These are phyloP conservation scores for Gardenia jasminoides DNA, from an alignment of 257 asterid genomes.

Conservation along the genomic window DNA sequence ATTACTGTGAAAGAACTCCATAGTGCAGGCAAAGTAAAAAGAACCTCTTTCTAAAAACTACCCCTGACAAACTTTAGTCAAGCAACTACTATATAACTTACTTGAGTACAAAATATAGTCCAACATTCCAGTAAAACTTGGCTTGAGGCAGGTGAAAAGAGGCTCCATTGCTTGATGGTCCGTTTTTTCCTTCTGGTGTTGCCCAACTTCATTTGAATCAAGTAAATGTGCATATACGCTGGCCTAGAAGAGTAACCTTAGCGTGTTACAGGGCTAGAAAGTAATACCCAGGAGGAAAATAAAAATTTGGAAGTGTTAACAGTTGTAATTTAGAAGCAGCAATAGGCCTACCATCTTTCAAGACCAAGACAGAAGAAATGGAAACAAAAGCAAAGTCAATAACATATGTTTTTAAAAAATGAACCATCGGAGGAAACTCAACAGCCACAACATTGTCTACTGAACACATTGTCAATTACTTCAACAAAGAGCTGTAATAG, in stretches of 20 bases:
- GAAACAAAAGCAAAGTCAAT: too few species aligned
- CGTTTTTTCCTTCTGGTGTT: not conserved
- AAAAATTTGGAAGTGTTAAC: not conserved
- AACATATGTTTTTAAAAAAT: too few species aligned
- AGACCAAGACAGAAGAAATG: not conserved
- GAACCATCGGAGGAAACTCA: not conserved
- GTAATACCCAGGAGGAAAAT: not conserved
- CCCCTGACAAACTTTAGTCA: not conserved
- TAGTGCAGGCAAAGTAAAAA: not conserved
- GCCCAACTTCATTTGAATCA: conserved; percentile 1
- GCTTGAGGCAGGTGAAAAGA: not conserved
- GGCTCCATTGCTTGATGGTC: not conserved
- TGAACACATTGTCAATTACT: too few species aligned
- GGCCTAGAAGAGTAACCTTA: not conserved
- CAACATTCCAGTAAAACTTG: not conserved
- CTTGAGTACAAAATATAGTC: conserved; percentile 11
- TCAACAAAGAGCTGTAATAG: not conserved
- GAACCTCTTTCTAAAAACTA: too few species aligned
- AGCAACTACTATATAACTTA: not conserved
- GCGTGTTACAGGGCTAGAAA: not conserved
- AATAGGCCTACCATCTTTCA: not conserved
- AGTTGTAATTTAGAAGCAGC: not conserved
- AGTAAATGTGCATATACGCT: not conserved
- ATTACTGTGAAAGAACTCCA: not conserved
- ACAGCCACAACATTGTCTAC: not conserved